These are phyloP conservation scores for Silene latifolia DNA, from an alignment of 148 eudicot genomes.

Conservation along the genomic window DNA sequence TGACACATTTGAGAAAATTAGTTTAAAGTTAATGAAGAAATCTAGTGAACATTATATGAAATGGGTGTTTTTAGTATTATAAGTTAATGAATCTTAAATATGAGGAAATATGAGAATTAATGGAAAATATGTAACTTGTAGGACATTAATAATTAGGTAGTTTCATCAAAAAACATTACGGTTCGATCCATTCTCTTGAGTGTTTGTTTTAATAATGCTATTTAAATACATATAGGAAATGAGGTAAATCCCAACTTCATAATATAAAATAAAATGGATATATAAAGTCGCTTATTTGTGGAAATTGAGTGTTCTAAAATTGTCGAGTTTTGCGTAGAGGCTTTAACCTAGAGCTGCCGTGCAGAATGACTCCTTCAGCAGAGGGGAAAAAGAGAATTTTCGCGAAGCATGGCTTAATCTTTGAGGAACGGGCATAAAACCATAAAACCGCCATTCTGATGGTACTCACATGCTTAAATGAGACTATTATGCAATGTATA, in stretches of 20 bases:
- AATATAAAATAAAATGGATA: background rate
- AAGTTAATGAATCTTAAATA: background rate
- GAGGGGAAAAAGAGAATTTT: no score
- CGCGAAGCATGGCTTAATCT: no score
- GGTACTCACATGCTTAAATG: no score
- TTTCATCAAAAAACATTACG: conserved; percentile 1
- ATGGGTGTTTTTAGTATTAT: background rate
- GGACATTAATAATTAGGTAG: background rate
- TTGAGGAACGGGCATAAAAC: no score
- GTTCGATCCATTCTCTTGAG: background rate
- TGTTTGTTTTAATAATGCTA: background rate
- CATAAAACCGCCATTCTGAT: no score
- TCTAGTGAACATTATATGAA: background rate
- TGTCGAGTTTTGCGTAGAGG: background rate
- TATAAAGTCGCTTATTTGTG: background rate
- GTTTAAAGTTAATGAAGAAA: background rate
- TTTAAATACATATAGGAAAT: background rate
- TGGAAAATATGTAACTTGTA: conserved; percentile 2
- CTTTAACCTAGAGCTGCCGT: no score
- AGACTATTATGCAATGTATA: no score
- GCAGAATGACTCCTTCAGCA: no score
- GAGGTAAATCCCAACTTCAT: background rate
- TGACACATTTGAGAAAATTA: background rate
- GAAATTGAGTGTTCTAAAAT: background rate
- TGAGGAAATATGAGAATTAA: background rate